Conservation (phyloP, 2,329 filamentous ascomycete genomes). For the Ambrosiella xylebori region DNA sequence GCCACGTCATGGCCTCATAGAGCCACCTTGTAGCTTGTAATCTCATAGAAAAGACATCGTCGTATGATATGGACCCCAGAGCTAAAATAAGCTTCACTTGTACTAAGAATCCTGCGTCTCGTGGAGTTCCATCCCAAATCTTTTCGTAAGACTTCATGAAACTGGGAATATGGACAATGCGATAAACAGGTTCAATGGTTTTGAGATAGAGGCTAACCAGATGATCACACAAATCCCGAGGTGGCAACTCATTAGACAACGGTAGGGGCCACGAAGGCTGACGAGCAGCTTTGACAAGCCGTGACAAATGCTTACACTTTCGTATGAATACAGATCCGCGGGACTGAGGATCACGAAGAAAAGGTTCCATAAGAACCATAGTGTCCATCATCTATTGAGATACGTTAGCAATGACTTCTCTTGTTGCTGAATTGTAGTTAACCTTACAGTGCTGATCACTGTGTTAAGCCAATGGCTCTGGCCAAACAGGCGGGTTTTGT, state of each 20-base stretch:
- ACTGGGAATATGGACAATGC: conserved; percentile 33
- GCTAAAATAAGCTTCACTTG: conserved; percentile 42
- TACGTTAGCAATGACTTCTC: neutral
- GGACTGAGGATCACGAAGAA: conserved; percentile 23
- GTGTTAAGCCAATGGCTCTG: conserved; percentile 40
- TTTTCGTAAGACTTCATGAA: conserved; percentile 32
- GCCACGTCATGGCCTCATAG: conserved; percentile 38
- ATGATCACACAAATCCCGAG: conserved; percentile 26
- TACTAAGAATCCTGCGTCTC: conserved; percentile 30
- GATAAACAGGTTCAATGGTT: conserved; percentile 29
- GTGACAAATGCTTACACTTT: conserved; percentile 35
- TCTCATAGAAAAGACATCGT: conserved; percentile 33
- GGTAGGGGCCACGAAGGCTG: conserved; percentile 30
- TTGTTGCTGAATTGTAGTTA: neutral
- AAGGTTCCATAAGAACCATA: conserved; percentile 22
- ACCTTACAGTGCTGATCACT: conserved; percentile 25
- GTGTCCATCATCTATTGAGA: conserved; percentile 4
- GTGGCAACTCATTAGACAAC: conserved; percentile 28
- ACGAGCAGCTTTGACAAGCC: conserved; percentile 32
- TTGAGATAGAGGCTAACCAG: conserved; percentile 33
- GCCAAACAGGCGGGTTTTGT: conserved; percentile 40
- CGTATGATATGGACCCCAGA: conserved; percentile 34
- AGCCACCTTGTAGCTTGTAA: conserved; percentile 36
- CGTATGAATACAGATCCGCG: conserved; percentile 23
- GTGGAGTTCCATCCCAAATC: conserved; percentile 24